phyloP scores from a whole-genome alignment of 805 yeast species.

The Starmera quercuum region DNA sequence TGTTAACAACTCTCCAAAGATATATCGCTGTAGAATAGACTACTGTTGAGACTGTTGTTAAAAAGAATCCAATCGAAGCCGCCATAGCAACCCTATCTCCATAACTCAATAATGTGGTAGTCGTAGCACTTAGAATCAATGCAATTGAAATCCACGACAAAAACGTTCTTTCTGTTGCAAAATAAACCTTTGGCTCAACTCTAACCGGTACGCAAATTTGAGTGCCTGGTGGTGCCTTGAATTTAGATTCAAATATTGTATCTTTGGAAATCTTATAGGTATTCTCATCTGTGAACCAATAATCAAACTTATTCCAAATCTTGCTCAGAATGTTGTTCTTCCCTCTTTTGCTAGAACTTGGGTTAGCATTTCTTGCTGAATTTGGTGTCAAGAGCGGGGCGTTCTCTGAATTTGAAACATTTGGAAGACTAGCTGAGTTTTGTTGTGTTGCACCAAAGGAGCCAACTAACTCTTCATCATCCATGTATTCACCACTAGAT shows the following conservation, averaged over 20 bases:
- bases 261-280: slow-evolving; percentile 54
- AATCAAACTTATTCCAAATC: slow-evolving; percentile 22
- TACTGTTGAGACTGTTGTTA: slow-evolving; percentile 70
- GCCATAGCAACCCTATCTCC: slow-evolving; percentile 71
- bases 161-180: slow-evolving; percentile 95
- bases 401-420: slow-evolving; percentile 13
- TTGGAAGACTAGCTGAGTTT: slow-evolving; percentile 2
- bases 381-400: slow-evolving; percentile 20
- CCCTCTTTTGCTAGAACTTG: slow-evolving; percentile 6
- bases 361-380: slow-evolving; percentile 1
- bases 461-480: slow-evolving; percentile 61
- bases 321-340: slow-evolving; percentile 13
- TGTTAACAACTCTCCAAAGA: slow-evolving; percentile 73
- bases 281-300: slow-evolving; percentile 44
- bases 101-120: slow-evolving; percentile 77
- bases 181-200: slow-evolving; percentile 97
- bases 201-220: slow-evolving; percentile 88
- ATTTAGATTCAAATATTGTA: slow-evolving; percentile 49
- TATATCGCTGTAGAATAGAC: slow-evolving; percentile 67
- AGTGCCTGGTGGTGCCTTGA: slow-evolving; percentile 82
- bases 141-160: slow-evolving; percentile 91
- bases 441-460: slow-evolving; percentile 31
- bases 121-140: slow-evolving; percentile 80
- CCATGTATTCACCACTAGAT: slow-evolving; percentile 50
- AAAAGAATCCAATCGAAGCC: slow-evolving; percentile 81